Base-by-base conservation (phyloP, 306 rosid species). In the Styphnolobium japonicum region DNA sequence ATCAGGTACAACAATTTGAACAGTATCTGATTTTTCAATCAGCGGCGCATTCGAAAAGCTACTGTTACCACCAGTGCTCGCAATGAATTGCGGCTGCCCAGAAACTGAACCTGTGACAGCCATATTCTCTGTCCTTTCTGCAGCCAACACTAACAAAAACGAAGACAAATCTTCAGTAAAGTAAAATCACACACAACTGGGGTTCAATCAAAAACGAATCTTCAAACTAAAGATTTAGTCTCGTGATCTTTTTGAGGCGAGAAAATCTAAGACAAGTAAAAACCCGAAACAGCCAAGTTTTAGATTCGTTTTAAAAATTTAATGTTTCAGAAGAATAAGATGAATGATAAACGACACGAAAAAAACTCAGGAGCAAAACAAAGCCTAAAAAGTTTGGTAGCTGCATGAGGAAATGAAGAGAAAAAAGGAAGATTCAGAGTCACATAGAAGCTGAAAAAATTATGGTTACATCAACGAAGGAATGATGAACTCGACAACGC, bases 1-100 rank as follows among this genome's bases (percentile, higher is more conserved):
- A 82, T 95, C 99, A 49, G 98, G 98, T 70, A 95, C 97, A 72
- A 89, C 86, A 82, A 95, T 88, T 83, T 91, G 92, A 37, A 82
- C 82, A 48, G 88, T 29, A 56, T 91, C 89, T 0, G 96, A 53
- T 83, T 86, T 85, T 49, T 91, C 93, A 75, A 93, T 95, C 25
- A 95, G 85, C 0, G 97, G 98, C 0, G 86, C 94, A 77, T 91
- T 86, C 6, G 97, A 87, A 67, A 67, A 61, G 80, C 85, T 92
- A 53, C 84, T 84, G 67, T 88, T 90, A 53, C 91, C n/a, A n/a
- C n/a, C 98, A 27, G 96, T 76, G 86, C 97, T 91, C 0, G 92
- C 73, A 67, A 93, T 84, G 90, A 95, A 92, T 53, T 95, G 99
- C 7, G 97, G 93, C 83, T 86, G 98, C 82, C 67, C 87, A 45